Conservation (phyloP, 352 stramenopile species). For the Globisporangium polare region DNA sequence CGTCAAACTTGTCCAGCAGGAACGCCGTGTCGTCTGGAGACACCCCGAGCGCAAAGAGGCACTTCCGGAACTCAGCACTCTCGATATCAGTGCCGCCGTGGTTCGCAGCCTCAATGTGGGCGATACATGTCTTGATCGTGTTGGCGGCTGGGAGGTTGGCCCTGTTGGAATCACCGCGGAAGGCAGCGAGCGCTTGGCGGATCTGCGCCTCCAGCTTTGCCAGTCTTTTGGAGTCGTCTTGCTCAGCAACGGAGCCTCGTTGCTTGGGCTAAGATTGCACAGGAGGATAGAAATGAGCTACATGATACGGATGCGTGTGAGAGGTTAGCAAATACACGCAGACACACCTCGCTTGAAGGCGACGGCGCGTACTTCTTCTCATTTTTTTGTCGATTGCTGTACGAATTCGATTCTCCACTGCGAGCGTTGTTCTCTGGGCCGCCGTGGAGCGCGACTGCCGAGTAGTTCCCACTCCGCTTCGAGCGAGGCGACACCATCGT, state of each 20-base stretch:
- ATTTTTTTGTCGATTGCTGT: conserved; percentile 1
- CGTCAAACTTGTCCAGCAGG: conserved; percentile 27
- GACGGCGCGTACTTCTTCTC: conserved; percentile 13
- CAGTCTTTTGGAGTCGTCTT: conserved; percentile 15
- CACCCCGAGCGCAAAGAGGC: conserved; percentile 30
- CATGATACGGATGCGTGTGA: neutral
- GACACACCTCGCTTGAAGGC: conserved; percentile 6
- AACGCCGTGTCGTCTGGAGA: conserved; percentile 25
- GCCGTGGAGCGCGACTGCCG: neutral
- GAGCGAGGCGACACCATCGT: conserved; percentile 10
- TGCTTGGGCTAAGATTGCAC: neutral
- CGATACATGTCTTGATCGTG: conserved; percentile 29
- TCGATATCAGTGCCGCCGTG: conserved; percentile 17
- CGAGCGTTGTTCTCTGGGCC: neutral
- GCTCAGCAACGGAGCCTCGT: neutral
- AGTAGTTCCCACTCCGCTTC: conserved; percentile 4
- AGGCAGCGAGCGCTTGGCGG: conserved; percentile 24
- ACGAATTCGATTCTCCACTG: neutral
- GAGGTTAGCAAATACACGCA: neutral
- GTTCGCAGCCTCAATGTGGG: conserved; percentile 14
- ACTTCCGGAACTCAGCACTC: conserved; percentile 27
- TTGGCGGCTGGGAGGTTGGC: conserved; percentile 19
- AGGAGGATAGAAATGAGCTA: neutral
- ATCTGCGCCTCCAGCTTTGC: conserved; percentile 19
- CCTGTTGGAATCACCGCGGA: conserved; percentile 10